Percentiles rank a stretch among this genome's conserved stretches.
Evolutionary conservation across 2,329 filamentous ascomycete species (phyloP).

Genomic region (Spiromastix sp.): DNA sequence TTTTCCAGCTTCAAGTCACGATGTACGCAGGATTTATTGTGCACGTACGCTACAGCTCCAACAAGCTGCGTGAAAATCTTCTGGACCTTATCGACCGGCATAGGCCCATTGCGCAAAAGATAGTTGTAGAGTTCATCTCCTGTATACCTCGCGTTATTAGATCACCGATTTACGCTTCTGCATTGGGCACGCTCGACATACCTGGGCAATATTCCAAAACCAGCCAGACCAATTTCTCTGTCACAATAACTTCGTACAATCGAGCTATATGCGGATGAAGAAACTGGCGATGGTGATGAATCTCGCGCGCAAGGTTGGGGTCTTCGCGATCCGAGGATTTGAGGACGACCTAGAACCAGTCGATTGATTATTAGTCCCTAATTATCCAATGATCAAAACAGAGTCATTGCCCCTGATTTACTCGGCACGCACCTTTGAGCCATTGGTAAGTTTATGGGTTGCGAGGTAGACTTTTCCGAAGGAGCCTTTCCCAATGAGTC

Average conservation of each 20-base stretch:
- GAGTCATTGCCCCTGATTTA: not conserved
- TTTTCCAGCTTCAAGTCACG: slow-evolving; percentile 95
- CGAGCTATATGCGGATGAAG: slow-evolving; percentile 94
- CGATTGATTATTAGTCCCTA: slow-evolving; percentile 6
- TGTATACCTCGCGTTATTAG: slow-evolving; percentile 25
- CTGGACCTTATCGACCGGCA: slow-evolving; percentile 78
- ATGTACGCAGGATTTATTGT: slow-evolving; percentile 90
- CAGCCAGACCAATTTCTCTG: slow-evolving; percentile 88
- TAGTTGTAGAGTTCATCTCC: slow-evolving; percentile 97
- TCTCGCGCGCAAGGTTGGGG: slow-evolving; percentile 89
- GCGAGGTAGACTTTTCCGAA: slow-evolving; percentile 98
- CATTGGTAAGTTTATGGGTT: slow-evolving; percentile 94
- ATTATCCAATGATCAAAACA: not conserved
- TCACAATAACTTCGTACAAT: slow-evolving; percentile 96
- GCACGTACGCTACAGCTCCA: slow-evolving; percentile 89
- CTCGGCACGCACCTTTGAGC: slow-evolving; percentile 61
- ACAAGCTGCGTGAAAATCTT: slow-evolving; percentile 94
- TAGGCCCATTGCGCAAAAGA: slow-evolving; percentile 73
- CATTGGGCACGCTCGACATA: slow-evolving; percentile 30
- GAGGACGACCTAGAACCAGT: slow-evolving; percentile 65
- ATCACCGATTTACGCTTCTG: slow-evolving; percentile 8
- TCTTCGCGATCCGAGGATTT: slow-evolving; percentile 97
- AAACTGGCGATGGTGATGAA: slow-evolving; percentile 97
- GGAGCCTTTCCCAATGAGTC: slow-evolving; percentile 90
- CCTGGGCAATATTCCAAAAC: slow-evolving; percentile 93